These are phyloP conservation scores for Rubia peregrina DNA, from an alignment of 305 asterid species.

Conservation along the genomic window DNA sequence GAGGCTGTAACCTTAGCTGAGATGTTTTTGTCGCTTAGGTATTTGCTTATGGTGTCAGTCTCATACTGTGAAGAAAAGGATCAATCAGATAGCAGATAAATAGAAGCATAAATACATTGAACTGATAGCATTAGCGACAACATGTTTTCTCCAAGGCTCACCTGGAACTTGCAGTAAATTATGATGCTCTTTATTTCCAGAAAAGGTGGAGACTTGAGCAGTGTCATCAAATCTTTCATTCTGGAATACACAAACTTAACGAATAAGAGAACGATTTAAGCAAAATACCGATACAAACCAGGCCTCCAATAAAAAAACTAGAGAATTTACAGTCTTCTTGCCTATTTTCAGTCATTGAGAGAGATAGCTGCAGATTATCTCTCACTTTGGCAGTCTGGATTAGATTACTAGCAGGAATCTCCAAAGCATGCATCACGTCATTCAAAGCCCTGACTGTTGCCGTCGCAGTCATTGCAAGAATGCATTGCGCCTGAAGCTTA, in stretches of 20 bases:
- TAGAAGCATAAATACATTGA: conserved; percentile 8
- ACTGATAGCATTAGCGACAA: conserved; percentile 10
- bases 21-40: conserved; percentile 64
- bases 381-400: conserved; percentile 61
- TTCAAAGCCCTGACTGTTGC: conserved; percentile 72
- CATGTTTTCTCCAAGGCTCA: conserved; percentile 18
- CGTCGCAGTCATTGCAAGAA: conserved; percentile 98
- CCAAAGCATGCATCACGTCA: conserved; percentile 75
- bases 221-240: conserved; percentile 63
- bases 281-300: conserved; percentile 11
- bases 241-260: conserved; percentile 28
- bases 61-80: conserved; percentile 51
- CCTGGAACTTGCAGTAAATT: conserved; percentile 96
- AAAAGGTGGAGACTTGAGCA: conserved; percentile 70
- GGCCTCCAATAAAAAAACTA: conserved; percentile 13
- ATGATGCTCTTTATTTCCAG: conserved; percentile 74
- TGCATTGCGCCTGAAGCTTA: conserved; percentile 68
- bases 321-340: conserved; percentile 22
- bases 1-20: conserved; percentile 68
- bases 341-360: conserved; percentile 67
- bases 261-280: conserved; percentile 1
- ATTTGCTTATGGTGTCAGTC: conserved; percentile 90
- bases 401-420: conserved; percentile 63
- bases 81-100: conserved; percentile 19
- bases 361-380: conserved; percentile 78